These are phyloP conservation scores for Berkeleyomyces rouxiae DNA, from an alignment of 2,329 filamentous ascomycete genomes.

Conservation along the genomic window DNA sequence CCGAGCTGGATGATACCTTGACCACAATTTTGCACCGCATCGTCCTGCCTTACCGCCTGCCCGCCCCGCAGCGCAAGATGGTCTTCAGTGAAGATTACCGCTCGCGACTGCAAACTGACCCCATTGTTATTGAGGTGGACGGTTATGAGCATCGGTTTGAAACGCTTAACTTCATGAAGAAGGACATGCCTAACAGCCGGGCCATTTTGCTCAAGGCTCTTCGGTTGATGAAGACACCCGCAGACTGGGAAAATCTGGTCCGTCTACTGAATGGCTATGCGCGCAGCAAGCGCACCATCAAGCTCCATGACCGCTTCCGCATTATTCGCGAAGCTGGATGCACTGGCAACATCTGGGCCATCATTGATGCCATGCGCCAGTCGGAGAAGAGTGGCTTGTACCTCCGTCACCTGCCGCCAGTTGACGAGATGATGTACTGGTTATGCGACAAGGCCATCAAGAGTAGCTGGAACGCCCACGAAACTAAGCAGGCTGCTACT, in stretches of 20 bases:
- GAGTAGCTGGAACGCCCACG: conserved; percentile 20
- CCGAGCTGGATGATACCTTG: conserved; percentile 37
- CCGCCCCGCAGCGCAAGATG: conserved; percentile 33
- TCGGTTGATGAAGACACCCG: conserved; percentile 28
- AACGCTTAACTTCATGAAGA: conserved; percentile 25
- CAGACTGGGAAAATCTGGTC: conserved; percentile 36
- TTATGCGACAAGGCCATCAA: conserved; percentile 28
- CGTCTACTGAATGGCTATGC: conserved; percentile 34
- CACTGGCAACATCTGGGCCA: conserved; percentile 26
- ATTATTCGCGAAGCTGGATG: conserved; percentile 27
- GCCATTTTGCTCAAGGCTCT: conserved; percentile 25
- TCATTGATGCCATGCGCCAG: conserved; percentile 35
- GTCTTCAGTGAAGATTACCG: conserved; percentile 32
- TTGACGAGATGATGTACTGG: conserved; percentile 23
- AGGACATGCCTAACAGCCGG: conserved; percentile 28
- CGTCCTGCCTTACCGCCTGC: conserved; percentile 45
- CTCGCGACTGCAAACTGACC: conserved; percentile 34
- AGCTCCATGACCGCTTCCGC: conserved; percentile 21
- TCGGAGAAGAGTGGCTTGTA: conserved; percentile 29
- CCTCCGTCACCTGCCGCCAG: conserved; percentile 21
- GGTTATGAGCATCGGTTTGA: conserved; percentile 37
- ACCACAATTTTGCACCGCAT: conserved; percentile 37
- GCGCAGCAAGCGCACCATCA: conserved; percentile 26
- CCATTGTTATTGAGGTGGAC: conserved; percentile 41
- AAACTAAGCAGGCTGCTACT: conserved; percentile 27